These are phyloP conservation scores for Pyrenophora teres DNA, from an alignment of 2,329 filamentous ascomycete genomes.

Conservation along the genomic window DNA sequence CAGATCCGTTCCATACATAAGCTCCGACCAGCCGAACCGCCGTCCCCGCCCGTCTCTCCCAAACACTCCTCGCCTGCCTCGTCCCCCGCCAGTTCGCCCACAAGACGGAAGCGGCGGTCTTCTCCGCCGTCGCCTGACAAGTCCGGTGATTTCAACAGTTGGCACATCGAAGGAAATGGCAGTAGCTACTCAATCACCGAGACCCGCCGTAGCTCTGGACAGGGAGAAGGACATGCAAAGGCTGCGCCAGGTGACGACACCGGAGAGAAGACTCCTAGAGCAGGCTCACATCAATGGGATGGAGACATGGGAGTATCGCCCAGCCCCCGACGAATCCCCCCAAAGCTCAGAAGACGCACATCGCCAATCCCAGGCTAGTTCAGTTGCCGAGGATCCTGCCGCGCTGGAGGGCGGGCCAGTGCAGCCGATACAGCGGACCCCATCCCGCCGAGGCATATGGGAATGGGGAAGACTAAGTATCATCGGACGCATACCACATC, in stretches of 20 bases:
- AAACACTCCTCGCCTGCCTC: conserved; percentile 29
- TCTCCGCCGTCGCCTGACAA: conserved; percentile 45
- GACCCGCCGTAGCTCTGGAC: conserved; percentile 27
- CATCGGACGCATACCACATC: conserved; percentile 37
- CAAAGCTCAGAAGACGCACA: conserved; percentile 41
- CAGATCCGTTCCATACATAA: conserved; percentile 38
- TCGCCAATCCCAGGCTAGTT: conserved; percentile 28
- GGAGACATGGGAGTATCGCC: conserved; percentile 26
- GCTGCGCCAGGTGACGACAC: conserved; percentile 31
- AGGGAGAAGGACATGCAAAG: conserved; percentile 32
- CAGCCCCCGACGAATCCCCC: conserved; percentile 42
- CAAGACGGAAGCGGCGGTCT: conserved; percentile 37
- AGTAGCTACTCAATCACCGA: conserved; percentile 32
- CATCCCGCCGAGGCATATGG: conserved; percentile 39
- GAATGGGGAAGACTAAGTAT: conserved; percentile 40
- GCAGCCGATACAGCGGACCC: conserved; percentile 18
- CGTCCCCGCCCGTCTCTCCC: conserved; percentile 38
- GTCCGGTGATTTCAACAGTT: conserved; percentile 43
- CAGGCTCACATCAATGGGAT: conserved; percentile 12
- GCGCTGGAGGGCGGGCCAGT: conserved; percentile 3
- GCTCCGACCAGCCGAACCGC: conserved; percentile 36
- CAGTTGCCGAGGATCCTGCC: conserved; percentile 8
- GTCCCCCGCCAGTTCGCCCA: conserved; percentile 39
- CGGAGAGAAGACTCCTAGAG: conserved; percentile 23
- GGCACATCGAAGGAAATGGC: conserved; percentile 40